Evolutionary conservation across 768 basidiomycete genomes (phyloP), one percentile per base, ranked within the genome.

Genomic region (Phaffia australis): DNA sequence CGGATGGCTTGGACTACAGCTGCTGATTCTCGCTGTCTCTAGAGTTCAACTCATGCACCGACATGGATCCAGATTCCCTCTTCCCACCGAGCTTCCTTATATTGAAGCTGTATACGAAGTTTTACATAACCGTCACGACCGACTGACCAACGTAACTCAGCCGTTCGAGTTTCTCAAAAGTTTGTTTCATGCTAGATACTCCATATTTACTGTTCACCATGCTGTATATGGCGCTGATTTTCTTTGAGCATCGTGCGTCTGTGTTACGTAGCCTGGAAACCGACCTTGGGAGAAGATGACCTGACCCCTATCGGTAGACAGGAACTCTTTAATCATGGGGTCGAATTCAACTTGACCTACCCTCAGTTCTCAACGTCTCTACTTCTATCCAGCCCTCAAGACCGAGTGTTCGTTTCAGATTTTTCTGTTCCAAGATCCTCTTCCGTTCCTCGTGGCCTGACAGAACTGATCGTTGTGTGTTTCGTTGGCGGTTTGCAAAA

Each of bases 1-100:
- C 27, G 0, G 2, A 19, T 46, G 21, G 15, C 9, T 27, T 18
- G n/a, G n/a, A n/a, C 47, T n/a, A 21, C 21, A 30, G 8, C 27
- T 49, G 8, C 7, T 0, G 30, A 16, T 49, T 47, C 4, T 21
- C 9, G 21, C 16, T 51, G 27, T n/a, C 25, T 25, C 46, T 4
- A 14, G 19, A 23, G 65, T 60, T 52, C 56, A 52, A 23, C 65
- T 66, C 42, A 75, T 80, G 73, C 78, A 76, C 68, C 69, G 79
- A 59, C 80, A 81, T 63, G 80, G 80, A 14, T 77, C 76, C 59
- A 78, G 79, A 60, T 76, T 73, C 65, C 79, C 78, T 51, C 71
- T 72, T 25, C 71, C 64, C n/a, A 75, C 77, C 56, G 75, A 73
- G 73, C 52, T 77, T 47, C 69, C 68, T 25, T 77, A 70, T 69